These are phyloP conservation scores for Lizonia empirigonia DNA, from an alignment of 2,329 filamentous ascomycete genomes.

Conservation along the genomic window DNA sequence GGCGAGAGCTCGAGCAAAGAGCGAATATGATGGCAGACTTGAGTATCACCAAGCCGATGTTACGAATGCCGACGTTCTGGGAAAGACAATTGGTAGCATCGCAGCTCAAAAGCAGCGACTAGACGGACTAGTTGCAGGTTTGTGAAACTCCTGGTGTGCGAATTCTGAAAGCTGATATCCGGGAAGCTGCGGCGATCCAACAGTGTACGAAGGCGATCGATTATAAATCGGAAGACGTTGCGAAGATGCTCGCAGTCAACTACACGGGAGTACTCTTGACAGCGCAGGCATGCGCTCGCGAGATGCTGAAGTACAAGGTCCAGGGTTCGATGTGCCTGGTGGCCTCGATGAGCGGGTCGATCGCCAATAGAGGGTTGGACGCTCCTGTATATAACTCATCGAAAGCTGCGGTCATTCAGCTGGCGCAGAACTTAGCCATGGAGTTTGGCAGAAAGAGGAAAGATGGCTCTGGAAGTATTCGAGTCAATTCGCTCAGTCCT, in stretches of 20 bases:
- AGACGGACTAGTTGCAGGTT: conserved; percentile 73
- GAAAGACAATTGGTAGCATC: conserved; percentile 69
- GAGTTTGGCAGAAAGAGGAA: conserved; percentile 61
- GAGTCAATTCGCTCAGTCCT: conserved; percentile 78
- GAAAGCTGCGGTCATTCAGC: conserved; percentile 74
- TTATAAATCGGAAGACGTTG: conserved; percentile 65
- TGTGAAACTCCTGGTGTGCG: background rate
- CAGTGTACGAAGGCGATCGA: conserved; percentile 81
- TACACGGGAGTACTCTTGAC: conserved; percentile 66
- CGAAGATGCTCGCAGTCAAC: conserved; percentile 64
- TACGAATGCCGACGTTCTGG: conserved; percentile 68
- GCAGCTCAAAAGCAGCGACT: conserved; percentile 70
- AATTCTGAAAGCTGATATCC: background rate
- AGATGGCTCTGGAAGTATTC: conserved; percentile 67
- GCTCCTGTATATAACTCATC: conserved; percentile 75
- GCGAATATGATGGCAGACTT: conserved; percentile 67
- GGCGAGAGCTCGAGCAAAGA: conserved; percentile 64
- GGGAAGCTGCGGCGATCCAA: conserved; percentile 70
- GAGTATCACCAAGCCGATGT: conserved; percentile 82
- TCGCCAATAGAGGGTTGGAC: conserved; percentile 66
- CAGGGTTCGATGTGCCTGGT: conserved; percentile 66
- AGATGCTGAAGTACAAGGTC: conserved; percentile 63
- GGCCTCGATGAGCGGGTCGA: conserved; percentile 65
- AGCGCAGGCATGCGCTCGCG: conserved; percentile 63
- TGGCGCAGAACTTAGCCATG: conserved; percentile 69